Evolutionary conservation across 257 asterid genomes (phyloP).

Genomic region (Solanum habrochaites): DNA sequence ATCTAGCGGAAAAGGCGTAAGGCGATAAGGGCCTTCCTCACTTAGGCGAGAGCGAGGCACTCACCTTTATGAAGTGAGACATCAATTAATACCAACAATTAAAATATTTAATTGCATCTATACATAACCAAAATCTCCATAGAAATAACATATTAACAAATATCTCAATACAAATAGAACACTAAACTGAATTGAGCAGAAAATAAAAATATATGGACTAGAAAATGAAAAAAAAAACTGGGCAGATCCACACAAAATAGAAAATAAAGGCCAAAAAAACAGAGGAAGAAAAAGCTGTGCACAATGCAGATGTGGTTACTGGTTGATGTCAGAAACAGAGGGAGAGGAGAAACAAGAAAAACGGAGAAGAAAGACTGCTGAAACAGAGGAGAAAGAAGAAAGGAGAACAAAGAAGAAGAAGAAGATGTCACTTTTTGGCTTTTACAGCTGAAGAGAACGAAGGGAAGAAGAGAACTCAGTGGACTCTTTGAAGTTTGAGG

Average conservation of each 20-base stretch:
- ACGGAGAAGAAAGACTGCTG: not conserved
- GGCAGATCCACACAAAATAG: not conserved
- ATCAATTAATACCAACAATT: not conserved
- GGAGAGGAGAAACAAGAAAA: not conserved
- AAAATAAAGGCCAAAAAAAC: not conserved
- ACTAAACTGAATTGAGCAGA: not conserved
- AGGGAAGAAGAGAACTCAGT: not conserved
- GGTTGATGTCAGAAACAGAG: not conserved
- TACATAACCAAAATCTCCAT: not conserved
- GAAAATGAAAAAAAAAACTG: not conserved
- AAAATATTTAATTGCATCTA: not conserved
- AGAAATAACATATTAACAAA: not conserved
- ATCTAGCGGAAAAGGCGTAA: not conserved
- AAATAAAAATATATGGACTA: not conserved
- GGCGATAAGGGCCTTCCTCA: not conserved
- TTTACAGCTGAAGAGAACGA: not conserved
- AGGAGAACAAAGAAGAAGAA: not conserved
- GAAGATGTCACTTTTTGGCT: not conserved
- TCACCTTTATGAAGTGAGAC: not conserved
- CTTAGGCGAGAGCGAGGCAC: not conserved
- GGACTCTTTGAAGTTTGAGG: not conserved
- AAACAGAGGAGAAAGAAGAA: not conserved
- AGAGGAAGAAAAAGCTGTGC: not conserved
- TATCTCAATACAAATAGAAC: not conserved
- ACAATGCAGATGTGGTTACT: not conserved